phyloP scores from a whole-genome alignment of 176 grass and related monocot genomes.

The Tillandsia leiboldiana region DNA sequence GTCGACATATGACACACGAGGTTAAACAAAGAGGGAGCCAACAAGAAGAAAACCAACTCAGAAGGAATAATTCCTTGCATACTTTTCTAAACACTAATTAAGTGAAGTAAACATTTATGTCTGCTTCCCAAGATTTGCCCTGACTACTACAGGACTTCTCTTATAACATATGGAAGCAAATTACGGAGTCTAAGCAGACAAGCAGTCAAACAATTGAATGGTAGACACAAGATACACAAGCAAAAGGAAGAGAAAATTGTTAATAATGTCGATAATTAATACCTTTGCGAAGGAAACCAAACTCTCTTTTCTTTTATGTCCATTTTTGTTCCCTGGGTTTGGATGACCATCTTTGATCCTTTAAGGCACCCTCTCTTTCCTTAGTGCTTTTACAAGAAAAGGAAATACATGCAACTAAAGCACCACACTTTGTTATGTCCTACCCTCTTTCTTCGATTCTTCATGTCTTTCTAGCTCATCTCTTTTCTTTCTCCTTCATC shows the following conservation, averaged over 20 bases:
- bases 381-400: slow-evolving; percentile 31
- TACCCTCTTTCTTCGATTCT: slow-evolving; percentile 15
- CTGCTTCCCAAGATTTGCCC: slow-evolving; percentile 45
- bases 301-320: slow-evolving; percentile 10
- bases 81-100: too few species aligned
- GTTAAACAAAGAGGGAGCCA: too few species aligned
- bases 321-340: slow-evolving; percentile 20
- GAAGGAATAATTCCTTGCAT: too few species aligned
- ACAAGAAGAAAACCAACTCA: too few species aligned
- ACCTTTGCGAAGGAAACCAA: slow-evolving; percentile 24
- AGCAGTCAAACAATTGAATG: slow-evolving; percentile 55
- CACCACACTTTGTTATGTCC: slow-evolving; percentile 25
- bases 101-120: slow-evolving; percentile 20
- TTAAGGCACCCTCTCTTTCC: slow-evolving; percentile 12
- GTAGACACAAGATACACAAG: slow-evolving; percentile 12
- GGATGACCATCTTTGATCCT: slow-evolving; percentile 15
- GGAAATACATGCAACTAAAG: slow-evolving; percentile 40
- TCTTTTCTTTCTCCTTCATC: slow-evolving; percentile 9
- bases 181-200: slow-evolving; percentile 62
- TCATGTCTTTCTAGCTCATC: slow-evolving; percentile 29
- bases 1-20: too few species aligned
- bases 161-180: slow-evolving; percentile 38
- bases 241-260: slow-evolving; percentile 18
- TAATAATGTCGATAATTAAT: slow-evolving; percentile 34
- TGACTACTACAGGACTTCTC: slow-evolving; percentile 36